A percentile compares a stretch with the other conserved stretches of the same genome.
These are phyloP conservation scores for Toxoplasma gondii DNA, from an alignment of 169 alveolate genomes.

Conservation along the genomic window DNA sequence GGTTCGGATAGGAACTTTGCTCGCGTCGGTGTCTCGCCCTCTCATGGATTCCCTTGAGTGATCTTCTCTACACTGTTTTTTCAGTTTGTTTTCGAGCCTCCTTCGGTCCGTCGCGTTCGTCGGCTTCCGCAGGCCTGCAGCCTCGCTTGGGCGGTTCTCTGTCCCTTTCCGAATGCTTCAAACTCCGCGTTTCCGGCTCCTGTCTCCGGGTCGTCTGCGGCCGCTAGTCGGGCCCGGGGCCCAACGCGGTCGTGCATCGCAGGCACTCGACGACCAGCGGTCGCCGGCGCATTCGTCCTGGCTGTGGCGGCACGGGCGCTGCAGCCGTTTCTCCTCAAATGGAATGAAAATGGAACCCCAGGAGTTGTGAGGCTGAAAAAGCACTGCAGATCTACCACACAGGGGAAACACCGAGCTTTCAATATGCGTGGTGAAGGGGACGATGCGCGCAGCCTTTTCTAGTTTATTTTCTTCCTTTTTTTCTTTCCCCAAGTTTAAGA, in stretches of 20 bases:
- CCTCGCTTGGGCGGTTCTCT: neutral
- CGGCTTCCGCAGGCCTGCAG: conserved; percentile 6
- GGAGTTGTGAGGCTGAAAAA: neutral
- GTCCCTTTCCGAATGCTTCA: neutral
- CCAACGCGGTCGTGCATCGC: conserved; percentile 28
- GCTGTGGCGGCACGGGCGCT: conserved; percentile 56
- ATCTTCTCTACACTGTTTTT: neutral
- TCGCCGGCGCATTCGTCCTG: conserved; percentile 41
- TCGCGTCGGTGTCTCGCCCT: neutral
- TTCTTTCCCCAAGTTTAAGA: too few relatives aligned
- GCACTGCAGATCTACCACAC: neutral
- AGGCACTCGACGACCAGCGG: neutral
- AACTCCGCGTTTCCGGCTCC: neutral
- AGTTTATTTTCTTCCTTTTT: too few relatives aligned
- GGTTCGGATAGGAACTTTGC: too few relatives aligned
- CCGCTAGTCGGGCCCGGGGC: conserved; percentile 3
- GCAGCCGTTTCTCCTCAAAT: conserved; percentile 49
- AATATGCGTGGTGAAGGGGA: too few relatives aligned
- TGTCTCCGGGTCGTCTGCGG: neutral
- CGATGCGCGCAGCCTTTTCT: too few relatives aligned
- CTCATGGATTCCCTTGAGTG: neutral
- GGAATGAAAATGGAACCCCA: neutral
- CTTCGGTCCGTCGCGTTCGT: neutral
- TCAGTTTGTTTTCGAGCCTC: neutral
- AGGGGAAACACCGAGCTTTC: too few relatives aligned